Evolutionary conservation across 257 asterid species (phyloP), one percentile per base, ranked within the genome.

Genomic region (Forsythia viridissima): DNA sequence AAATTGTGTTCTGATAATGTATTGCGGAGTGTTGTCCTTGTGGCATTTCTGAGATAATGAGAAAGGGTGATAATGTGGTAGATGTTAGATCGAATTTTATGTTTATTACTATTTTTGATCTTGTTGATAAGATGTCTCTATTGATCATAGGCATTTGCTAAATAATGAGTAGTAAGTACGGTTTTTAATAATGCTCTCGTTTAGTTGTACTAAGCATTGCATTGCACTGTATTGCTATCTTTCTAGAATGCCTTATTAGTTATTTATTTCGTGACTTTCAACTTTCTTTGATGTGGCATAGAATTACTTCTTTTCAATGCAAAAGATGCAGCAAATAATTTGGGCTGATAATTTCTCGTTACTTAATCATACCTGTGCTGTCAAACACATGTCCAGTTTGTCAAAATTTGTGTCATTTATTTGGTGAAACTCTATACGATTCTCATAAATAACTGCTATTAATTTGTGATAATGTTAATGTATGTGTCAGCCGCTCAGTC

Each of bases 401-500:
- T 4, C 9, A 15, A 34, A 41, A 34, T 37, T 48, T 5, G n/a
- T 76, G 57, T 66, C 74, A 34, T 76, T 16, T 72, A 20, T 75
- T 30, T 74, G 34, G 65, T 72, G n/a, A 67, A 40, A 57, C 48
- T 61, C 3, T 20, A 15, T 57, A 8, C 66, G 63, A 57, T 71
- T 39, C 73, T 11, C 48, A 72, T 67, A 42, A 51, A 70, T 43
- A 30, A 21, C 46, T 44, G 46, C 40, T 51, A 70, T 36, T 3
- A 66, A 37, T 12, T 37, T 51, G 57, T 77, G 72, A 36, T 66
- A 38, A 34, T n/a, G 30, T 43, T 79, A 57, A 82, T 80, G 40
- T 72, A 76, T 83, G 73, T 81, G 37, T 77, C 93, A 95, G 99
- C 88, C 87, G 74, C 71, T 95, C 70, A 88, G 81, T 75, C 86